Evolutionary conservation across 2,329 filamentous ascomycete genomes (phyloP).

Genomic region (Penicillium occitanis): DNA sequence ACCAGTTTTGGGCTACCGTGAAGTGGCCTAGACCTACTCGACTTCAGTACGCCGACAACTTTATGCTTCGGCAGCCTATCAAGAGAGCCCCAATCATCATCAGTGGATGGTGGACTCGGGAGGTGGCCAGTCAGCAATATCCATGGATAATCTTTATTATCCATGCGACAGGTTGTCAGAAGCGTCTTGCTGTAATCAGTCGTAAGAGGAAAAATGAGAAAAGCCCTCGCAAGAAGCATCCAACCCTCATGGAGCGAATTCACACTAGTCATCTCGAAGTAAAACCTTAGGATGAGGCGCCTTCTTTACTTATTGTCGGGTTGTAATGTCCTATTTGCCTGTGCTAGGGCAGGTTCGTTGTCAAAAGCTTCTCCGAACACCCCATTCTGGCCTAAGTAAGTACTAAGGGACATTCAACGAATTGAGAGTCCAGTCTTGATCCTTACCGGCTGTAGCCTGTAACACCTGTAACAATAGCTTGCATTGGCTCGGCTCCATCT

Average conservation of each 20-base stretch:
- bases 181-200: background rate
- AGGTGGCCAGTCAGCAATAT: background rate
- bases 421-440: background rate
- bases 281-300: background rate
- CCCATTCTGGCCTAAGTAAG: background rate
- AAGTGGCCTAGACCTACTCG: background rate
- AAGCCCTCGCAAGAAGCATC: background rate
- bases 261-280: background rate
- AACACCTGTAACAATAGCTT: background rate
- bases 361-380: background rate
- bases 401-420: background rate
- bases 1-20: background rate
- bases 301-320: background rate
- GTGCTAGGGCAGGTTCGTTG: background rate
- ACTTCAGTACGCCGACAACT: background rate
- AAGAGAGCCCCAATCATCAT: background rate
- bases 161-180: background rate
- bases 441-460: background rate
- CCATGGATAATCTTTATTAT: background rate
- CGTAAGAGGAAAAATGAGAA: background rate
- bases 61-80: background rate
- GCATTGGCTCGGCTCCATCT: background rate
- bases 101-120: background rate
- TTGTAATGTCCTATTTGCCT: background rate
- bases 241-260: background rate